These are phyloP conservation scores for Anacardium occidentale DNA, from an alignment of 345 rosid species.

Conservation along the genomic window DNA sequence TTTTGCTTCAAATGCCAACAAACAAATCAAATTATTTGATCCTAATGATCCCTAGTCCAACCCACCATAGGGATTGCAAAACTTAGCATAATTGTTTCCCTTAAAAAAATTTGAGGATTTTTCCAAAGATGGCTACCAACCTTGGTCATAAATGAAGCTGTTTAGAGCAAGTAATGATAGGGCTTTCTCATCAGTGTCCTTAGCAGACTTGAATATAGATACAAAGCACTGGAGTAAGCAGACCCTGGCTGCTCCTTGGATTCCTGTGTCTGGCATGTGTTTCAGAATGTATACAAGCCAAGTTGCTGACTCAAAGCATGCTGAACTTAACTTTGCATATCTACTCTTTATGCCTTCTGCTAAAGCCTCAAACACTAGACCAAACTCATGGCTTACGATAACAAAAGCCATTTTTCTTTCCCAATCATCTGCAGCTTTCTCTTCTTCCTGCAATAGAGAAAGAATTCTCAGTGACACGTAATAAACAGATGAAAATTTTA, in stretches of 20 bases:
- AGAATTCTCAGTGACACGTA: neutral
- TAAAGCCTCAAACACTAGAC: slow-evolving; percentile 63
- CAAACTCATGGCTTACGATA: slow-evolving; percentile 62
- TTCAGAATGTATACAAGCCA: slow-evolving; percentile 62
- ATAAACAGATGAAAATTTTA: neutral
- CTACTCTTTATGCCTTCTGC: slow-evolving; percentile 62
- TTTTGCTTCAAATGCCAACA: slow-evolving; percentile 3
- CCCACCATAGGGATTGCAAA: neutral
- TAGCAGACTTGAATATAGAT: slow-evolving; percentile 46
- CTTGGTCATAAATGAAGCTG: slow-evolving; percentile 55
- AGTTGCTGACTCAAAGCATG: slow-evolving; percentile 53
- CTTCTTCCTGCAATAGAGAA: slow-evolving; percentile 40
- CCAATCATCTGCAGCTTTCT: slow-evolving; percentile 64
- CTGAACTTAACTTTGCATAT: slow-evolving; percentile 38
- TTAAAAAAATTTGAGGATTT: neutral
- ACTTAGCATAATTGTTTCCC: neutral
- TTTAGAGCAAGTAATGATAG: slow-evolving; percentile 63
- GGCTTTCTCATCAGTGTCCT: slow-evolving; percentile 50
- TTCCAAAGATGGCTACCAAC: slow-evolving; percentile 29
- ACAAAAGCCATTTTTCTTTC: slow-evolving; percentile 59
- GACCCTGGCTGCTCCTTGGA: slow-evolving; percentile 57
- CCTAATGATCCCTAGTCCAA: neutral
- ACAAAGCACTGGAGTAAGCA: slow-evolving; percentile 61
- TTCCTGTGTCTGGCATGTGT: slow-evolving; percentile 62
- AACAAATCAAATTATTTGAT: neutral